Conservation (phyloP, 1,284 basidiomycete species). For the Malassezia sympodialis region DNA sequence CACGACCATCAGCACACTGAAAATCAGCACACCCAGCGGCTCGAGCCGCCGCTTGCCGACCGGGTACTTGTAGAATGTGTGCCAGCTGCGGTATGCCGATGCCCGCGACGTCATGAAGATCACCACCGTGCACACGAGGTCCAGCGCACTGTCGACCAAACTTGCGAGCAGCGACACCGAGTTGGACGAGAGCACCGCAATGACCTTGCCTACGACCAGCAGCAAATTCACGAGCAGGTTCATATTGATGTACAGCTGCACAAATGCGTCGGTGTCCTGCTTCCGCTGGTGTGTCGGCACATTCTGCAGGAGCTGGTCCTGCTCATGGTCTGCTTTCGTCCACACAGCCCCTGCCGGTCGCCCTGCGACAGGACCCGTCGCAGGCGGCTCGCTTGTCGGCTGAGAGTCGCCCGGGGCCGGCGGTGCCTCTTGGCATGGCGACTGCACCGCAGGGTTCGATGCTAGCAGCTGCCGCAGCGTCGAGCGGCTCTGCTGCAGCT, state of each 20-base stretch:
- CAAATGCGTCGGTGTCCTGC: slow-evolving; percentile 30
- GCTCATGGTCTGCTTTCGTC: slow-evolving; percentile 30
- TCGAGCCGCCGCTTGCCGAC: slow-evolving; percentile 53
- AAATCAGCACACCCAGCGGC: slow-evolving; percentile 51
- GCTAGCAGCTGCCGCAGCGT: slow-evolving; percentile 2
- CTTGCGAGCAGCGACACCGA: slow-evolving; percentile 56
- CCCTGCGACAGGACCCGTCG: neutral
- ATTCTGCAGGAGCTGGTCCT: slow-evolving; percentile 33
- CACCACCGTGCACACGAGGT: slow-evolving; percentile 53
- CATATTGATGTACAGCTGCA: slow-evolving; percentile 43
- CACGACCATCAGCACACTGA: slow-evolving; percentile 55
- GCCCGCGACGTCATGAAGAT: slow-evolving; percentile 43
- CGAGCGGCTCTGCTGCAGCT: neutral
- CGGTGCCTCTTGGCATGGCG: neutral
- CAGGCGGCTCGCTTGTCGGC: neutral
- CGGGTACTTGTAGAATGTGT: slow-evolving; percentile 50
- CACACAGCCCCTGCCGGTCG: slow-evolving; percentile 4
- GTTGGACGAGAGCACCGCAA: slow-evolving; percentile 53
- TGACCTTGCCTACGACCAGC: slow-evolving; percentile 52
- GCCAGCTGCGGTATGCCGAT: slow-evolving; percentile 35
- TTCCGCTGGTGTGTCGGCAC: slow-evolving; percentile 39
- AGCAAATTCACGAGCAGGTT: slow-evolving; percentile 50
- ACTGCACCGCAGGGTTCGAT: slow-evolving; percentile 6
- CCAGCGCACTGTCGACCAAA: slow-evolving; percentile 54
- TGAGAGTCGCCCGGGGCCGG: neutral